phyloP scores from a whole-genome alignment of 805 yeast genomes.

The Starmera dryadoides region DNA sequence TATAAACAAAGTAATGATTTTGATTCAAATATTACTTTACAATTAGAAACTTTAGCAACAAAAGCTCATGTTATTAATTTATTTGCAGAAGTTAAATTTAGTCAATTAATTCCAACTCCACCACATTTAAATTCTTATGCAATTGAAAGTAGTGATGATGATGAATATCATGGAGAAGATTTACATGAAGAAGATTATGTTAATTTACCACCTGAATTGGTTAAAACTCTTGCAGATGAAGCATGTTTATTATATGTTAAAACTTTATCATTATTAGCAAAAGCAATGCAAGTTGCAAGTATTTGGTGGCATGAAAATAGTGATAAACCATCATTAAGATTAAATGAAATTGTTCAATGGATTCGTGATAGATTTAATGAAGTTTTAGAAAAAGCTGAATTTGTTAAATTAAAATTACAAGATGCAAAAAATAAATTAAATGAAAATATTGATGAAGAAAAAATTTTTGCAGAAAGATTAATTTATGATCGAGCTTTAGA shows the following conservation, averaged over 20 bases:
- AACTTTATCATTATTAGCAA: constrained; percentile 72
- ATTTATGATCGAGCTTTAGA: constrained; percentile 92
- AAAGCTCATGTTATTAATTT: constrained; percentile 85
- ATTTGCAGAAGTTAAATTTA: constrained; percentile 86
- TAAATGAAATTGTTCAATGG: constrained; percentile 71
- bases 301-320: constrained; percentile 77
- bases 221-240: constrained; percentile 64
- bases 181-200: constrained; percentile 23
- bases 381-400: constrained; percentile 82
- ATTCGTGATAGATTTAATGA: constrained; percentile 84
- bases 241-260: constrained; percentile 83
- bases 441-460: constrained; percentile 6
- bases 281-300: constrained; percentile 79
- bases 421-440: constrained; percentile 35
- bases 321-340: constrained; percentile 31
- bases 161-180: constrained; percentile 26
- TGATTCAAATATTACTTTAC: constrained; percentile 32
- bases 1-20: constrained; percentile 5
- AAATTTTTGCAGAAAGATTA: constrained; percentile 69
- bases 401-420: constrained; percentile 48
- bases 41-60: constrained; percentile 72
- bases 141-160: constrained; percentile 21
- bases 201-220: constrained; percentile 50
- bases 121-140: constrained; percentile 22
- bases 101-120: constrained; percentile 75